These are phyloP conservation scores for Aphanomyces cochlioides DNA, from an alignment of 352 stramenopile genomes.

Conservation along the genomic window DNA sequence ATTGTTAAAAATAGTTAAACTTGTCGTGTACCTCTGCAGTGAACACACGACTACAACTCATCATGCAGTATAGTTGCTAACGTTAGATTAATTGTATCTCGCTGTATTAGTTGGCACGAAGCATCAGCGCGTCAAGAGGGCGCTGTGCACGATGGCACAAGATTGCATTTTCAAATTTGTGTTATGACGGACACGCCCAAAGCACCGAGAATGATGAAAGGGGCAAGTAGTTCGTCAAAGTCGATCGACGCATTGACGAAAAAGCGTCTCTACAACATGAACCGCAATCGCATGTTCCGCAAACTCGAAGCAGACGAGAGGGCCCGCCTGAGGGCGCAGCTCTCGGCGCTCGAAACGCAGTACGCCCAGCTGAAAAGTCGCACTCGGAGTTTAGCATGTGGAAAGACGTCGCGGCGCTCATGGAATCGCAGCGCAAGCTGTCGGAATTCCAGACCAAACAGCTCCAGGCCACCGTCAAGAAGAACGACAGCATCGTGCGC, in stretches of 20 bases:
- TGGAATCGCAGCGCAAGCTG: not conserved
- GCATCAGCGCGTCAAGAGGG: no score
- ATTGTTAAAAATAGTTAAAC: no score
- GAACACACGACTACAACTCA: no score
- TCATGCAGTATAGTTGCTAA: no score
- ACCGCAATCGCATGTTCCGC: not conserved
- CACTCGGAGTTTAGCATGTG: not conserved
- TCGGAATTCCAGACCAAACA: not conserved
- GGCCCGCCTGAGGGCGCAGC: not conserved
- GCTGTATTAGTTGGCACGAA: no score
- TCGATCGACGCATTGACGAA: not conserved
- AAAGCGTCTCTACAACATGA: conserved; percentile 7
- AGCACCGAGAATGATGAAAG: no score
- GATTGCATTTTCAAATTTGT: no score
- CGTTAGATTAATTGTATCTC: no score
- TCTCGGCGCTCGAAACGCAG: not conserved
- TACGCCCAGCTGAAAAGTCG: not conserved
- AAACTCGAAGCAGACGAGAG: not conserved
- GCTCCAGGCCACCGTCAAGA: not conserved
- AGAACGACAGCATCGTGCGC: not conserved
- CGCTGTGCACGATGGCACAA: no score
- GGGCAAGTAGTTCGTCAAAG: no score
- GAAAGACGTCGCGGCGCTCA: not conserved
- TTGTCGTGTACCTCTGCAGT: no score
- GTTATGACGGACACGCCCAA: no score